Conservation (phyloP, 768 basidiomycete species). For the Pholiota microspora region DNA sequence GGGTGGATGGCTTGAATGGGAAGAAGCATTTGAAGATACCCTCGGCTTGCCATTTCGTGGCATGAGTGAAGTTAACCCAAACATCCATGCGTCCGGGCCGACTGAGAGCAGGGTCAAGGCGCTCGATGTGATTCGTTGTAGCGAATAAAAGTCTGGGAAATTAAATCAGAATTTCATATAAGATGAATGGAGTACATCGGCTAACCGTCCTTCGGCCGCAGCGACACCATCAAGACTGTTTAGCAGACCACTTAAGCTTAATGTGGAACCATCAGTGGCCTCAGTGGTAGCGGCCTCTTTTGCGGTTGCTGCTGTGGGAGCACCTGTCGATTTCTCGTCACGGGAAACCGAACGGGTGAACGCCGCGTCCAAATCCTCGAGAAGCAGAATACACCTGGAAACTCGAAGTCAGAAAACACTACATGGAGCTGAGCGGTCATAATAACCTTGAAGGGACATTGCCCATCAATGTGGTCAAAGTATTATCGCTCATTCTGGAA, state of each 20-base stretch:
- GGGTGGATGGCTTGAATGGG: constrained; percentile 54
- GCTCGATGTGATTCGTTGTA: constrained; percentile 92
- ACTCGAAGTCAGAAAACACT: constrained; percentile 1
- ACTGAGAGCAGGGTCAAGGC: constrained; percentile 85
- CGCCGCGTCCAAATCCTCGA: constrained; percentile 92
- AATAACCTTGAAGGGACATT: constrained; percentile 77
- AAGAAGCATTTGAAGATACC: constrained; percentile 95
- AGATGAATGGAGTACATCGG: constrained; percentile 11
- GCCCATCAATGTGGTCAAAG: constrained; percentile 82
- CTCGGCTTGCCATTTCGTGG: constrained; percentile 90
- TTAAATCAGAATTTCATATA: constrained; percentile 10
- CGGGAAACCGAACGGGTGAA: constrained; percentile 87
- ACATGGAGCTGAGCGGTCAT: no score
- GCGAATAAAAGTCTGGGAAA: constrained; percentile 74
- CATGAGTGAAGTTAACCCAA: constrained; percentile 89
- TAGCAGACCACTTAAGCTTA: constrained; percentile 81
- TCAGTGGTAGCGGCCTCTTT: constrained; percentile 39
- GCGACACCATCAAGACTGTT: constrained; percentile 88
- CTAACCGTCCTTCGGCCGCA: constrained; percentile 82
- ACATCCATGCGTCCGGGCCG: constrained; percentile 91
- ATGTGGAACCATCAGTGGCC: constrained; percentile 72
- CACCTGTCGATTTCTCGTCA: constrained; percentile 75
- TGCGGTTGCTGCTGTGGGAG: constrained; percentile 48
- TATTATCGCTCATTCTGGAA: constrained; percentile 86
- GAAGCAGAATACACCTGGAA: constrained; percentile 81